Base-by-base conservation (phyloP, 257 asterid genomes). In the Penstemon davidsonii region DNA sequence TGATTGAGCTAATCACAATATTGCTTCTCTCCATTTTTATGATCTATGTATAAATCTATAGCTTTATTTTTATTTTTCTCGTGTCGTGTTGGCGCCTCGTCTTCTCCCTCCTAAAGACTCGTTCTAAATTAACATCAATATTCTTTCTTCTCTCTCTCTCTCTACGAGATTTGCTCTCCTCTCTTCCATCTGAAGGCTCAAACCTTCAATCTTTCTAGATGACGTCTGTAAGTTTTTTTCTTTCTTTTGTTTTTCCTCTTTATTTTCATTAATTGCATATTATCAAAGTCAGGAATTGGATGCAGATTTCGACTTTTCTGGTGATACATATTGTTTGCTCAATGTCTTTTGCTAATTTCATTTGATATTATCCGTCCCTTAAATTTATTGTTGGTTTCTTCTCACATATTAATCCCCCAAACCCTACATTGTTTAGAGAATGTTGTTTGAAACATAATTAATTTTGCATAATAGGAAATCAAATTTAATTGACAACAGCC, bases 211-310 rank as follows among this genome's bases (percentile, higher is more conserved):
- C 69, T 68, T 66, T 56, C 63, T 55, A 38, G 37, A 77, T 74
- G 84, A 62, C 79, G 85, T 70, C 85, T 75, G 91, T 85, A 62
- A 76, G 91, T 75, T 67, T 37, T 10, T 33, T 8, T 3, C 4
- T n/a, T 37, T 49, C 40, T n/a, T 5, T 39, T 36, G 19, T 54
- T 10, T 43, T 18, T 36, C 57, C 13, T 50, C 18, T 47, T 0
- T 5, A 40, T 60, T 60, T 33, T 9, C 33, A 11, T 44, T 39
- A 40, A 9, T 40, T 46, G 8, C 11, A 25, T 25, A 25, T 25
- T 25, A 54, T 52, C 13, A 52, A 11, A n/a, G 4, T 58, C n/a
- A 37, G 6, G n/a, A 38, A 33, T 38, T 58, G 18, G 6, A 11
- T 36, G 38, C 60, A 55, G 1, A 25, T 55, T 3, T 54, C 9